Evolutionary conservation across 345 rosid genomes (phyloP).

Genomic region (Eucalyptus regnans): DNA sequence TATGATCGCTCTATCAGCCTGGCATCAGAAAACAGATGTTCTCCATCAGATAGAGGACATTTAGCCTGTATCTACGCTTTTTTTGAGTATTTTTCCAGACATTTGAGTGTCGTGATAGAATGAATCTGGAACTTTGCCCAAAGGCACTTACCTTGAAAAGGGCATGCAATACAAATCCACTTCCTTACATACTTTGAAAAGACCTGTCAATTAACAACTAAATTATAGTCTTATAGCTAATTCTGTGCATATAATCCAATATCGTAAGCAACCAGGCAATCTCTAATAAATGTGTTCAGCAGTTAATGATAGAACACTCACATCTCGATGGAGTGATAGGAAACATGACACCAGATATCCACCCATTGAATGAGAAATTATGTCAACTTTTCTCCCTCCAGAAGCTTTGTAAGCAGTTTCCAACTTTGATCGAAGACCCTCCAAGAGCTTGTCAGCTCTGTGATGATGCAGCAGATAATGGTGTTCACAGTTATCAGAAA

Average conservation of each 20-base stretch:
- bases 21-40: not conserved
- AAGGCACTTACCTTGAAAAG: slow-evolving; percentile 67
- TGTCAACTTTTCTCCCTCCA: slow-evolving; percentile 57
- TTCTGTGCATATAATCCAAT: not conserved
- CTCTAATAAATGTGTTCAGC: not conserved
- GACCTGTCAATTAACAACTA: slow-evolving; percentile 30
- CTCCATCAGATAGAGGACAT: not conserved
- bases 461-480: not conserved
- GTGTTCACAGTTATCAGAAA: not conserved
- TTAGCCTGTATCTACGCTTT: not conserved
- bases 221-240: not conserved
- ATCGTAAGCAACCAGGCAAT: not conserved
- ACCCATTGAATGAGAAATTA: slow-evolving; percentile 92
- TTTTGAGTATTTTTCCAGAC: not conserved
- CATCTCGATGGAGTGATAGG: slow-evolving; percentile 59
- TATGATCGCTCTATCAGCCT: not conserved
- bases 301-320: slow-evolving; percentile 7
- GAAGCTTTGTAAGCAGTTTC: slow-evolving; percentile 68
- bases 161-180: slow-evolving; percentile 86
- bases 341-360: slow-evolving; percentile 69
- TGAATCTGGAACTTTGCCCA: not conserved
- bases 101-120: not conserved
- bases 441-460: slow-evolving; percentile 56
- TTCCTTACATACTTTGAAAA: slow-evolving; percentile 66
- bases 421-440: slow-evolving; percentile 54